phyloP scores from a whole-genome alignment of 2,329 filamentous ascomycete species.

The Talaromyces sp. region DNA sequence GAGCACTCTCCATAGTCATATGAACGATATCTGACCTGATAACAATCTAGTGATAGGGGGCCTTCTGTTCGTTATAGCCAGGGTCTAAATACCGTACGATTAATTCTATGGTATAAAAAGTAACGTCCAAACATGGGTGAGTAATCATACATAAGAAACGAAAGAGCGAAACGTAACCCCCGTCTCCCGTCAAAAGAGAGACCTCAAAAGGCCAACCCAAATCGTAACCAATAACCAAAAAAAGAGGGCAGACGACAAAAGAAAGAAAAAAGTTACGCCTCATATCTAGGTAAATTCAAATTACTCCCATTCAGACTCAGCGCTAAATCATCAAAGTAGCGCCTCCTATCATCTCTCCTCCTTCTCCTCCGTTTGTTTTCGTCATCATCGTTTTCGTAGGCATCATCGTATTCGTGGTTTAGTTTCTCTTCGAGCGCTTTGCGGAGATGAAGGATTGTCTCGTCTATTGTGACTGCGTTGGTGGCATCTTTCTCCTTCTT shows the following conservation, averaged over 20 bases:
- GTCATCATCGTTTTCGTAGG: background rate
- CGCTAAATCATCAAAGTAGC: slow-evolving; percentile 12
- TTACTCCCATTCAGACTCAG: slow-evolving; percentile 4
- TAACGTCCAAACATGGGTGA: background rate
- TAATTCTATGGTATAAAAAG: slow-evolving; percentile 1
- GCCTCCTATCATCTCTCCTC: background rate
- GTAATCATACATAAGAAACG: slow-evolving; percentile 17
- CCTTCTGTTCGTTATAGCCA: too few relatives aligned
- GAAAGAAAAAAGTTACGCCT: background rate
- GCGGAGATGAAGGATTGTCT: slow-evolving; percentile 14
- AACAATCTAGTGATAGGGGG: too few relatives aligned
- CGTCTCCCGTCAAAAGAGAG: background rate
- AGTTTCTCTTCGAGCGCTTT: slow-evolving; percentile 15
- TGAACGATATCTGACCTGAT: too few relatives aligned
- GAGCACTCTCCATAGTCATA: too few relatives aligned
- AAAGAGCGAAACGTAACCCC: background rate
- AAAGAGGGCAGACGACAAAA: background rate
- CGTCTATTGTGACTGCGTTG: background rate
- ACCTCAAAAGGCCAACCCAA: background rate
- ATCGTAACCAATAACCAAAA: background rate
- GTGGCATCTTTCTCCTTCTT: background rate
- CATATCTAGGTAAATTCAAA: slow-evolving; percentile 14
- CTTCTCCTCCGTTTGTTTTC: background rate
- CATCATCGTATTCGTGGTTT: background rate
- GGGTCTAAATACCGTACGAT: background rate